phyloP scores from a whole-genome alignment of 2,329 filamentous ascomycete genomes.

The Myriosclerotinia duriaeana region DNA sequence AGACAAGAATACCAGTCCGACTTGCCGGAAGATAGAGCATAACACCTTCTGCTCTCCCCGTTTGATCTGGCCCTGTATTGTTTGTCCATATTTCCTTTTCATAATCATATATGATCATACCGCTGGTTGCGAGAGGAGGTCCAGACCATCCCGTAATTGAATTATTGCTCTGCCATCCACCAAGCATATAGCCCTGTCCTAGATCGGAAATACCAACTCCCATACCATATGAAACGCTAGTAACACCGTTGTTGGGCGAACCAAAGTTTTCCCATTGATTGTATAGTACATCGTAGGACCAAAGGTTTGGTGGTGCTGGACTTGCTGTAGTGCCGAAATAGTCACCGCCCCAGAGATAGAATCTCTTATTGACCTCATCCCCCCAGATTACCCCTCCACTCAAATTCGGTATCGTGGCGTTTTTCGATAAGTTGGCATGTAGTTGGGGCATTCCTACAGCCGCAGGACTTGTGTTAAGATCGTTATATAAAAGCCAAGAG shows the following conservation, averaged over 20 bases:
- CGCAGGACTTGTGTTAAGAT: conserved; percentile 49
- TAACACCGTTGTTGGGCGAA: conserved; percentile 43
- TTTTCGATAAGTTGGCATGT: conserved; percentile 59
- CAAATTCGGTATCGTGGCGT: conserved; percentile 54
- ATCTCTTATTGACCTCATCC: conserved; percentile 60
- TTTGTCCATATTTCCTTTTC: conserved; percentile 53
- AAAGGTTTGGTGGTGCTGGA: conserved; percentile 51
- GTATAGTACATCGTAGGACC: conserved; percentile 57
- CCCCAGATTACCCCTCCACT: conserved; percentile 55
- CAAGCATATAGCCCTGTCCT: conserved; percentile 61
- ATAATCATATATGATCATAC: conserved; percentile 59
- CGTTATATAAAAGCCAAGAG: conserved; percentile 56
- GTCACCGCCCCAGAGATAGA: conserved; percentile 64
- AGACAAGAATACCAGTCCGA: conserved; percentile 58
- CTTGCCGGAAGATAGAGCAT: conserved; percentile 61
- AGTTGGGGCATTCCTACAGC: conserved; percentile 50
- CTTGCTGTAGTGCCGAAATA: conserved; percentile 47
- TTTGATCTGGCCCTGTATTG: conserved; percentile 52
- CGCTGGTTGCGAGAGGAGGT: conserved; percentile 49
- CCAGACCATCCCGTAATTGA: conserved; percentile 54
- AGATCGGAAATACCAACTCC: conserved; percentile 54
- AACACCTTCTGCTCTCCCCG: conserved; percentile 57
- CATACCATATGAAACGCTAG: conserved; percentile 56
- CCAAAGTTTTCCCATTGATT: conserved; percentile 55
- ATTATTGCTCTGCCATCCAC: conserved; percentile 59